Base-by-base conservation (phyloP, 1,284 basidiomycete genomes). In the Pseudozyma hubeiensis region DNA sequence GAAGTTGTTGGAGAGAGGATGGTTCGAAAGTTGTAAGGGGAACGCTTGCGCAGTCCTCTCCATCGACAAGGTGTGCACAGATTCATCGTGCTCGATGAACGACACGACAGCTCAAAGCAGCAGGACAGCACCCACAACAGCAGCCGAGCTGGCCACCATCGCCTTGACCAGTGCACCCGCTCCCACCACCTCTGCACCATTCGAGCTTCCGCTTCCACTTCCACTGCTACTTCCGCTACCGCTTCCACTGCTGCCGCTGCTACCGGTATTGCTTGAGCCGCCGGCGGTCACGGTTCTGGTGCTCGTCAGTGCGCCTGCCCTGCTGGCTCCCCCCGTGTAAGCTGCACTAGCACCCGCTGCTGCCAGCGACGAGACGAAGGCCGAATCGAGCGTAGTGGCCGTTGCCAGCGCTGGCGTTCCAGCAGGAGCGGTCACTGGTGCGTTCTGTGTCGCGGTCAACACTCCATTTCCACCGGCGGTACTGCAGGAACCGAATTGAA, bases 361-460 rank as follows among this genome's bases (percentile, higher is more conserved):
- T 0, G 70, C 70, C 4, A 73, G 37, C 9, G 47, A 53, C 6
- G 64, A 64, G 40, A 73, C 50, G 45, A 48, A 73, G 3, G 17
- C 19, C 9, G 48, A 46, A 31, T 67, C 61, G 24, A 68, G 45
- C 46, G 60, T 64, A 1, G 61, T 64, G 35, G 39, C 56, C 17
- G 64, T 64, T 1, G 70, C 70, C 37, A 73, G 50, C 1, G 64
- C 70, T 0, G 70, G 70, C n/a, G 64, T 64, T 7, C 40, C 55
- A 10, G 60, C 70, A 1, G 70, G 70, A 7, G 33, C 11, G 7
- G 64, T 73, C 7, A 73, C 64, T 16, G 70, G 70, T 8, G 51
- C 44, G 37, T 73, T 68, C 34, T 73, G 64, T 1, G 70, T 61
- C 0, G 50, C 64, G 1, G 70, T 73, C 31, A 56, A 11, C 5